These are phyloP conservation scores for Saccharomycopsis javanensis DNA, from an alignment of 805 yeast species.

Conservation along the genomic window DNA sequence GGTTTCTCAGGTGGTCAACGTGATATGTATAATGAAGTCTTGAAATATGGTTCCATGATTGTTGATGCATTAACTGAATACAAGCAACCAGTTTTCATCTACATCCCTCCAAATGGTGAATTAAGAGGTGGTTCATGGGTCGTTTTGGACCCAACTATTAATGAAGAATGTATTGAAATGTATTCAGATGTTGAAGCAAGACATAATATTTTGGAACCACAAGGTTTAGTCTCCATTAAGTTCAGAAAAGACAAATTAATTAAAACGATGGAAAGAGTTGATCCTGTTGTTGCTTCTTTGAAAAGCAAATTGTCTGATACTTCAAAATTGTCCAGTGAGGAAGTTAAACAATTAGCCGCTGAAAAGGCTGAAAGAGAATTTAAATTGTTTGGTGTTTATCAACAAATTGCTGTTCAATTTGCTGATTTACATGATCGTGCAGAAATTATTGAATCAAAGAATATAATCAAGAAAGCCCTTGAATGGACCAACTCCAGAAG, in stretches of 20 bases:
- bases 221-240: constrained; percentile 98
- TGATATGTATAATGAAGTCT: constrained; percentile 97
- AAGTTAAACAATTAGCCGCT: constrained; percentile 52
- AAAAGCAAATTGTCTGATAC: constrained; percentile 49
- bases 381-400: constrained; percentile 73
- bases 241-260: constrained; percentile 88
- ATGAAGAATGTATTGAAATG: constrained; percentile 98
- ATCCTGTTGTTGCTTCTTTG: constrained; percentile 59
- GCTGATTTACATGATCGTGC: constrained; percentile 98
- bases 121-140: constrained; percentile 99
- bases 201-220: constrained; percentile 98
- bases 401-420: constrained; percentile 88
- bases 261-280: constrained; percentile 87
- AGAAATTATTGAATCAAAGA: constrained; percentile 95
- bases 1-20: constrained; percentile 99
- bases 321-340: constrained; percentile 46
- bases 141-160: constrained; percentile 97
- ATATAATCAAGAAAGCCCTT: constrained; percentile 74
- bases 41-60: constrained; percentile 92
- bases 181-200: constrained; percentile 93
- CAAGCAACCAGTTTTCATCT: constrained; percentile 93
- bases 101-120: constrained; percentile 97
- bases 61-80: constrained; percentile 95
- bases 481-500: constrained; percentile 87
- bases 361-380: constrained; percentile 72